Percentiles rank a stretch among this genome's conserved stretches.
These are phyloP conservation scores for Rhodotorula sp. DNA, from an alignment of 1,284 basidiomycete species.

Conservation along the genomic window DNA sequence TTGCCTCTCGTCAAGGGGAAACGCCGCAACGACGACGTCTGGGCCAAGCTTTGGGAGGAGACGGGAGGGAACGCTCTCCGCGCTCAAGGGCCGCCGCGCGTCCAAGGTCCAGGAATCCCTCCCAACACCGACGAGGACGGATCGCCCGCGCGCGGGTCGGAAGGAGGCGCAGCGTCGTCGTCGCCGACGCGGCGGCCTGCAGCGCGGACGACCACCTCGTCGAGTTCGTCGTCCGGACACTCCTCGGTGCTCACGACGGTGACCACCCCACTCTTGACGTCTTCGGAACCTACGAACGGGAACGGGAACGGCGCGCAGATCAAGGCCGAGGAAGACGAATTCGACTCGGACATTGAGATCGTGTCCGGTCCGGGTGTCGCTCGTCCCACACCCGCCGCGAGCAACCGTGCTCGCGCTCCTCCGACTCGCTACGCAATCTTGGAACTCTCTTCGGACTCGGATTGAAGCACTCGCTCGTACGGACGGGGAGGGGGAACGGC, in stretches of 20 bases:
- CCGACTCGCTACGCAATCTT: not conserved
- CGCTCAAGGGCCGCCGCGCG: not conserved
- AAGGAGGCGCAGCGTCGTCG: not conserved
- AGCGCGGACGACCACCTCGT: not conserved
- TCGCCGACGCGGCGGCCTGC: not conserved
- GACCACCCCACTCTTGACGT: not conserved
- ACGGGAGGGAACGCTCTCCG: not conserved
- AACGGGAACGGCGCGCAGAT: not conserved
- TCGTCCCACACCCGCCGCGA: too few relatives aligned
- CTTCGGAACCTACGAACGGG: too few relatives aligned
- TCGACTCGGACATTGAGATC: too few relatives aligned
- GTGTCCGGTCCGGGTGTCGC: too few relatives aligned
- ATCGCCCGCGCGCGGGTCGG: not conserved
- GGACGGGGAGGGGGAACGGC: not conserved
- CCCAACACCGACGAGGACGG: not conserved
- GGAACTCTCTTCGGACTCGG: not conserved
- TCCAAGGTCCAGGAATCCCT: not conserved
- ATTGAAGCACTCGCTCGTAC: not conserved
- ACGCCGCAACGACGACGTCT: not conserved
- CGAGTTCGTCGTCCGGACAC: too few relatives aligned
- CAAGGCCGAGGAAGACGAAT: not conserved
- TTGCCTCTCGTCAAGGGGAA: not conserved
- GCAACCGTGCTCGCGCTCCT: too few relatives aligned
- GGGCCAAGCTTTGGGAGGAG: not conserved
- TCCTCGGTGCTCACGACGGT: not conserved